Base-by-base conservation (phyloP, 2,329 filamentous ascomycete genomes). In the Hypoxylon sp. region DNA sequence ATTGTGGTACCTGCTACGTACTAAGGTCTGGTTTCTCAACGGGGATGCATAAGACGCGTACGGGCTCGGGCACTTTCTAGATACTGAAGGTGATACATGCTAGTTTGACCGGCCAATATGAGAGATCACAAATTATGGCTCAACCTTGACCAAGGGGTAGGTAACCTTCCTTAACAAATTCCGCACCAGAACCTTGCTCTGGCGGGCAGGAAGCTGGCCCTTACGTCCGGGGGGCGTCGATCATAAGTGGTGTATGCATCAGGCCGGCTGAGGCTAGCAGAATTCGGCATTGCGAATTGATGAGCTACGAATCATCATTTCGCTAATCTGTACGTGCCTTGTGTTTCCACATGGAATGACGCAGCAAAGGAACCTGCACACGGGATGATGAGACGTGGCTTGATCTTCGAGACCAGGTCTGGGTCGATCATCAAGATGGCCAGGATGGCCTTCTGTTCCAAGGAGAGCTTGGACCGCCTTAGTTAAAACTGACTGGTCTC, bases 311-410 rank as follows among this genome's bases (percentile, higher is more conserved):
- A 39, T 39, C 48, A 58, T 68, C 55, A 70, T 70, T 70, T 70
- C 68, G 68, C 68, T 70, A 70, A 70, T 70, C 68, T 70, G 62
- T 68, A 66, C 37, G 60, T 63, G 63, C 60, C 61, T 59, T 70
- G 63, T 65, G 63, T 44, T 17, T 17, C 65, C 55, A 63, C 63
- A 67, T 66, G 63, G 69, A 51, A 70, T 68, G 66, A 70, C 60
- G 67, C 57, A 65, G 66, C 26, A 47, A 39, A 29, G 65, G 66
- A 51, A 67, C 37, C 50, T 63, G 54, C 63, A 68, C 59, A 63
- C 66, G 63, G 67, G 60, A 69, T 67, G 67, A 56, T 70, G 67
- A 70, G 69, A 71, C 69, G 69, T 71, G 69, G 69, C 69, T 71
- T 67, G 63, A 61, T 63, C 55, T 55, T 70, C 50, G 44, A 69